A percentile compares a stretch with the other conserved stretches of the same genome.
phyloP scores from a whole-genome alignment of 495 filamentous ascomycete species.

The Talaromyces nanjingensis region DNA sequence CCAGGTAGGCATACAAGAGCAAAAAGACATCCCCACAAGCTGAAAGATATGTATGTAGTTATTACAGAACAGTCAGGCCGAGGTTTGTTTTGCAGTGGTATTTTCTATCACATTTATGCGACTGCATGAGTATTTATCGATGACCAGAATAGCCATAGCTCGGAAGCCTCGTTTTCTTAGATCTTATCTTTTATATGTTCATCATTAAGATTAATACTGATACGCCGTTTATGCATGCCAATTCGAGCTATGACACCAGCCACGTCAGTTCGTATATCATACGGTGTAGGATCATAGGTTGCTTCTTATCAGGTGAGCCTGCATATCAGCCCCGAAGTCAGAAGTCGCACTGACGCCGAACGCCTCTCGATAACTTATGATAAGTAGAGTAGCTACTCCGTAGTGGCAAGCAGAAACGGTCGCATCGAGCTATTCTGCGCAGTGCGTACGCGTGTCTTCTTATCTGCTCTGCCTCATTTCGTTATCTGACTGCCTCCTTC shows the following conservation, averaged over 20 bases:
- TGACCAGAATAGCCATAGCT: neutral
- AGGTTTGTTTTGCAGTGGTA: neutral
- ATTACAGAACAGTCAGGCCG: too few species aligned
- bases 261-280: neutral
- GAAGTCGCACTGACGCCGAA: constrained; percentile 1
- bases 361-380: neutral
- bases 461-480: neutral
- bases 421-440: neutral
- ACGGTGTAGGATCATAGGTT: neutral
- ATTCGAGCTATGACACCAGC: neutral
- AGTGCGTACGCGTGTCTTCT: neutral
- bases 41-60: too few species aligned
- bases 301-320: constrained; percentile 1
- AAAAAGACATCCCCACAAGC: too few species aligned
- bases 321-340: neutral
- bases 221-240: neutral
- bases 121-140: neutral
- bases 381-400: neutral
- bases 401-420: neutral
- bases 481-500: neutral
- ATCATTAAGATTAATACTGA: too few species aligned
- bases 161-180: neutral
- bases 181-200: neutral
- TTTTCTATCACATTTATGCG: neutral
- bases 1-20: too few species aligned